These are phyloP conservation scores for Dendrobium officinale DNA, from an alignment of 106 monocot genomes.

Conservation along the genomic window DNA sequence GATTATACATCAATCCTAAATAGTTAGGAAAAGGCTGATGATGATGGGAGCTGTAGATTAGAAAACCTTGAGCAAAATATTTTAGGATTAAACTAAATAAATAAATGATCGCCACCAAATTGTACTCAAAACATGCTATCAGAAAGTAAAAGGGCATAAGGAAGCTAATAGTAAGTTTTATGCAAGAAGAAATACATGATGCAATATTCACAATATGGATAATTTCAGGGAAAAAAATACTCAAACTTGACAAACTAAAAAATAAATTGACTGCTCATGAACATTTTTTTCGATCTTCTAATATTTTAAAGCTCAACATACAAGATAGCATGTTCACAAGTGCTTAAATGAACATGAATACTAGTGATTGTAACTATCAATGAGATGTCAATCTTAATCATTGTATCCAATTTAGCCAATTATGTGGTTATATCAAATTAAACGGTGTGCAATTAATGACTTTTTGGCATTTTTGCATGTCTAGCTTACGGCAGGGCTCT, in stretches of 20 bases:
- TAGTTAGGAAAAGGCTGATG: not conserved
- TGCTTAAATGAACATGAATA: not conserved
- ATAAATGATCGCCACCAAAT: not conserved
- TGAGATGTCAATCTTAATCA: not conserved
- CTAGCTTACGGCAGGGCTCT: too few species aligned
- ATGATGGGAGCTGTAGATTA: not conserved
- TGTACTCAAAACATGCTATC: too few species aligned
- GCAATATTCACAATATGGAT: too few species aligned
- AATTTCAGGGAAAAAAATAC: too few species aligned
- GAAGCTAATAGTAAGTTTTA: not conserved
- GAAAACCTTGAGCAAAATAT: not conserved
- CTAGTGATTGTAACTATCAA: not conserved
- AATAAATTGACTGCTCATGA: not conserved
- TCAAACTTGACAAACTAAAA: too few species aligned
- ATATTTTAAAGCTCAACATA: too few species aligned
- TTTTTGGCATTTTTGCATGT: not conserved
- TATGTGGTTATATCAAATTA: not conserved
- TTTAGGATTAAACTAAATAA: not conserved
- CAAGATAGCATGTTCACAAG: too few species aligned
- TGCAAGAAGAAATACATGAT: not conserved
- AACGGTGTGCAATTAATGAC: not conserved
- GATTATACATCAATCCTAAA: not conserved
- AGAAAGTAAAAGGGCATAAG: not conserved
- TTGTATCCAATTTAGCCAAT: not conserved
- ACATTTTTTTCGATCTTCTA: too few species aligned